phyloP scores from a whole-genome alignment of 306 rosid species.

The Quercus agrifolia region DNA sequence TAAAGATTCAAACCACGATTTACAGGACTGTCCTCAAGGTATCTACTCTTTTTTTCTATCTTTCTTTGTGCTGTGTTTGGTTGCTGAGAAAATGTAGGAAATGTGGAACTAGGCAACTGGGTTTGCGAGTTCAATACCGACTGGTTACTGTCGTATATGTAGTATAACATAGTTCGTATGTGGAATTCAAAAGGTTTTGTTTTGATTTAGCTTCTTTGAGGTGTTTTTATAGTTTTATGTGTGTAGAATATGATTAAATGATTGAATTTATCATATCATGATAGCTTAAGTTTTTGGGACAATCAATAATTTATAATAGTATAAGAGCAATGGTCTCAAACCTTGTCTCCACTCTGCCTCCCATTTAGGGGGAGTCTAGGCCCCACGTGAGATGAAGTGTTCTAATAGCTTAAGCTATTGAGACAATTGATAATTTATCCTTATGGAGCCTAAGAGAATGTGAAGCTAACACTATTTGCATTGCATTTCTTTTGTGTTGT shows the following conservation, averaged over 20 bases:
- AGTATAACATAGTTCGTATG: neutral
- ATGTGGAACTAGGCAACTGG: neutral
- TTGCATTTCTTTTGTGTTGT: neutral
- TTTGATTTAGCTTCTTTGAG: neutral
- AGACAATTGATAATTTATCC: too few relatives aligned
- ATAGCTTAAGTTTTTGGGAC: too few relatives aligned
- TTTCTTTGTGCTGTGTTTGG: constrained; percentile 1
- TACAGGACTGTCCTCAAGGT: constrained; percentile 28
- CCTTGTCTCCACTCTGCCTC: too few relatives aligned
- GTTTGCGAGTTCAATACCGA: neutral
- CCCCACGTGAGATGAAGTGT: too few relatives aligned
- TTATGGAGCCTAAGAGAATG: neutral
- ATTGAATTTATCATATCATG: too few relatives aligned
- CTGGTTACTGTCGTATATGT: neutral
- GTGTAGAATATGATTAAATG: too few relatives aligned
- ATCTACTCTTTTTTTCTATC: neutral
- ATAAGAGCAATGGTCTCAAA: too few relatives aligned
- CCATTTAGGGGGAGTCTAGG: too few relatives aligned
- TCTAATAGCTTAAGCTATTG: too few relatives aligned
- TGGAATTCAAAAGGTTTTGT: neutral
- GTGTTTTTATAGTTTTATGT: neutral
- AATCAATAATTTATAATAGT: too few relatives aligned
- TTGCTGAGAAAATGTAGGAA: neutral
- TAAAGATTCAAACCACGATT: constrained; percentile 21
- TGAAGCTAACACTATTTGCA: neutral